Evolutionary conservation across 1,139 yeast genomes (phyloP).

Genomic region (Williopsis jadinii): DNA sequence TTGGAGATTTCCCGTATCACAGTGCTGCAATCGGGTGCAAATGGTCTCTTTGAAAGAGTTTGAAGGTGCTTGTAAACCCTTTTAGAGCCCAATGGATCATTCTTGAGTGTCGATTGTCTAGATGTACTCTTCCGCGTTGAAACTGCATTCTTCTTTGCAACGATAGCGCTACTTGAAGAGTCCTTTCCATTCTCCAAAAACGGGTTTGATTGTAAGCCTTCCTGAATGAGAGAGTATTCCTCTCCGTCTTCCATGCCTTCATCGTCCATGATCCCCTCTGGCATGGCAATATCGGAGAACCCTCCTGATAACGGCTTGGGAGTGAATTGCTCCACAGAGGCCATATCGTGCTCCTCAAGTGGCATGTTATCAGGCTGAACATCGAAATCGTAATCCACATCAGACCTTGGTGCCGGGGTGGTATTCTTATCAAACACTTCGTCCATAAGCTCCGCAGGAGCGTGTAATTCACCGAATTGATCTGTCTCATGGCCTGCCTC

Average conservation of each 20-base stretch:
- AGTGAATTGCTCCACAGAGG: background rate
- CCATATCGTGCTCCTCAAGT: background rate
- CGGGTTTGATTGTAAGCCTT: conserved; percentile 5
- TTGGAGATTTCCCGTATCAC: conserved; percentile 10
- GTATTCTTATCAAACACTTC: no score
- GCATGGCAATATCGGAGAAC: conserved; percentile 20
- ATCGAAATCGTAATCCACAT: background rate
- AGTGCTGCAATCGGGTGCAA: conserved; percentile 8
- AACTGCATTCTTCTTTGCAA: no score
- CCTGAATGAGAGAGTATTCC: background rate
- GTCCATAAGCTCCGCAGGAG: no score
- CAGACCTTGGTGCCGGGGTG: no score
- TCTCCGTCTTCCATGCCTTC: conserved; percentile 1
- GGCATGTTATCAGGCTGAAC: background rate
- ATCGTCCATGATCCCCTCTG: conserved; percentile 19
- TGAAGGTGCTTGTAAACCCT: conserved; percentile 6
- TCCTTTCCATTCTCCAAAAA: conserved; percentile 1
- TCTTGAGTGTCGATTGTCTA: background rate
- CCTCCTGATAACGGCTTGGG: conserved; percentile 1
- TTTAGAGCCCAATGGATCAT: conserved; percentile 3
- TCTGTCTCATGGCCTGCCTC: no score
- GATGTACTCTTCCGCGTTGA: background rate
- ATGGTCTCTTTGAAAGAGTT: conserved; percentile 7
- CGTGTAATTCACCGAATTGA: no score
- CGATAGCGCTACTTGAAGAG: background rate